Percentiles rank a stretch among this genome's conserved stretches.
Evolutionary conservation across 73 alveolate genomes (phyloP).

Genomic region (Stentor roeselii): DNA sequence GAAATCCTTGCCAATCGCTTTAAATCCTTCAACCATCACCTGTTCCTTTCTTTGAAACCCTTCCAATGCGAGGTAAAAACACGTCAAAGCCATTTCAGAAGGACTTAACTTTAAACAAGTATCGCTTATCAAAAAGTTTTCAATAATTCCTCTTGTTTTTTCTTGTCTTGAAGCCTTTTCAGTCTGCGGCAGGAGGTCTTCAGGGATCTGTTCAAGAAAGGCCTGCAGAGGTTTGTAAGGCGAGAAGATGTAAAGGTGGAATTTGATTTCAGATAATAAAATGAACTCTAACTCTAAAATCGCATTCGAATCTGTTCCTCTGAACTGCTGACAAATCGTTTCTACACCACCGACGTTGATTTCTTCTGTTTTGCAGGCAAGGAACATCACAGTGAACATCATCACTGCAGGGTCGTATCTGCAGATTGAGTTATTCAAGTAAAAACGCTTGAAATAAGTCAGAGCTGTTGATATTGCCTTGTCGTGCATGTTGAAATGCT

Average conservation of each 20-base stretch:
- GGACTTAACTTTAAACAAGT: background rate
- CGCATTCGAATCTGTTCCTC: background rate
- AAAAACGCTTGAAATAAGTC: background rate
- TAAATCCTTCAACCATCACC: background rate
- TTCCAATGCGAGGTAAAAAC: background rate
- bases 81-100: background rate
- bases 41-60: background rate
- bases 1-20: background rate
- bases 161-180: background rate
- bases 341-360: background rate
- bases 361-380: conserved; percentile 24
- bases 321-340: background rate
- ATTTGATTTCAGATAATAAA: background rate
- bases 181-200: background rate
- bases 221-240: conserved; percentile 16
- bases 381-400: conserved; percentile 1
- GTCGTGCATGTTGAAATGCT: conserved; percentile 2
- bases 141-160: conserved; percentile 5
- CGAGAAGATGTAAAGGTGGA: background rate
- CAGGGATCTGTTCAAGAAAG: background rate
- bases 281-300: background rate
- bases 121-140: background rate
- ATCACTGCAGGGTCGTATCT: background rate
- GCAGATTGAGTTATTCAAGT: background rate
- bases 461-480: conserved; percentile 9